Evolutionary conservation across 768 basidiomycete species (phyloP).

Genomic region (Xerocomellus intermedius): DNA sequence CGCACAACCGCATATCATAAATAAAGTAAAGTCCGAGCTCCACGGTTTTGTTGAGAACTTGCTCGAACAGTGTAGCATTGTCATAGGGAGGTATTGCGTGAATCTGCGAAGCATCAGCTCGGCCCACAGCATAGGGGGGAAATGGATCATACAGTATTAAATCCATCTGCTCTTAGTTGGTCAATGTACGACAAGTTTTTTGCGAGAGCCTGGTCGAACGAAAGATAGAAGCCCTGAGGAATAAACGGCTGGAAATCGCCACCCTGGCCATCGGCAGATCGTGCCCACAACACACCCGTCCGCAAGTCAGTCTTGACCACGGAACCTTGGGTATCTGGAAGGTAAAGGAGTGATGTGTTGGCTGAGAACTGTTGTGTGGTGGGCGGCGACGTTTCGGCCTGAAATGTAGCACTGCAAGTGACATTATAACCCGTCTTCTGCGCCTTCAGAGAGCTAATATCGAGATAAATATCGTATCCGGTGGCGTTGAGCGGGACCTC

Average conservation of each 20-base stretch:
- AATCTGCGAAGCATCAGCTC: constrained; percentile 42
- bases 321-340: constrained; percentile 36
- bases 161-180: constrained; percentile 57
- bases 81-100: constrained; percentile 71
- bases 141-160: constrained; percentile 20
- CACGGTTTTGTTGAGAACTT: constrained; percentile 18
- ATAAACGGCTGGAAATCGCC: constrained; percentile 41
- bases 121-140: background rate
- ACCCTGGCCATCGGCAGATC: constrained; percentile 28
- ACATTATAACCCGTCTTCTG: constrained; percentile 33
- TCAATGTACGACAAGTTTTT: constrained; percentile 52
- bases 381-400: background rate
- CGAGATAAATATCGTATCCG: constrained; percentile 35
- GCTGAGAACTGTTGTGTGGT: constrained; percentile 36
- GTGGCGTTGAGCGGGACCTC: constrained; percentile 39
- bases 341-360: constrained; percentile 38
- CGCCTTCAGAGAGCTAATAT: constrained; percentile 30
- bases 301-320: constrained; percentile 50
- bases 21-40: constrained; percentile 53
- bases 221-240: constrained; percentile 75
- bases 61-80: constrained; percentile 42
- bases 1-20: constrained; percentile 73
- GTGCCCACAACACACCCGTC: constrained; percentile 44
- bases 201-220: constrained; percentile 54
- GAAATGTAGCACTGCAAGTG: constrained; percentile 35